Base-by-base conservation (phyloP, 495 filamentous ascomycete species). In the Lepidopterella palustris region DNA sequence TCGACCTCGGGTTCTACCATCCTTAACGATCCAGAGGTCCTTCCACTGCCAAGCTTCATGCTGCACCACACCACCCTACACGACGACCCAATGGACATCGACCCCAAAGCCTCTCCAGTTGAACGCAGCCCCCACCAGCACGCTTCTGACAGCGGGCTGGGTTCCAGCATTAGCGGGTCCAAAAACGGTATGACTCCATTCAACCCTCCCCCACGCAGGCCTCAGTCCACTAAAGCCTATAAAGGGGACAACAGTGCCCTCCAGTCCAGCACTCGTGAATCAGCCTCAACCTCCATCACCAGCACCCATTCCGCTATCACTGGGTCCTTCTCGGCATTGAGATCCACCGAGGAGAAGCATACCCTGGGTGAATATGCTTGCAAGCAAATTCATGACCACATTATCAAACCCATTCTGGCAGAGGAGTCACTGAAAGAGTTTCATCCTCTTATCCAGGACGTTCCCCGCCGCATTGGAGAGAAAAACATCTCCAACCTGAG, bases 401-500 rank as follows among this genome's bases (percentile, higher is more conserved):
- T 87, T 59, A 73, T 87, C 50, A 67, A 76, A 1, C 84, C 84
- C 9, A 80, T 87, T 32, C 68, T 85, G 6, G 70, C 74, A 15
- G 78, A 81, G 57, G 65, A 75, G 24, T 67, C 71, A 10, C 78
- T 92, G 52, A 86, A 90, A 72, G 83, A 86, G 29, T 95, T 92
- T 73, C 88, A 88, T 66, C 79, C 84, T 53, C 80, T 95, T 55
- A 80, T 93, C 49, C 75, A 84, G 56, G 84, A 87, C 64, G 83
- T 89, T 64, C 89, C 88, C 6, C 73, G 78, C 60, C 87, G 87
- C 64, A 90, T 95, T 66, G 82, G 83, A 27, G 80, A 84, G 50
- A 89, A 88, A 62, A 83, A 91, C 62, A 91, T 96, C 59, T 80
- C 85, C 59, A 93, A 86, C 74, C 82, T 96, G 9, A 80, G 91